Evolutionary conservation across 371 early-diverging fungal genomes (phyloP).

Genomic region (Smittium mucronatum): DNA sequence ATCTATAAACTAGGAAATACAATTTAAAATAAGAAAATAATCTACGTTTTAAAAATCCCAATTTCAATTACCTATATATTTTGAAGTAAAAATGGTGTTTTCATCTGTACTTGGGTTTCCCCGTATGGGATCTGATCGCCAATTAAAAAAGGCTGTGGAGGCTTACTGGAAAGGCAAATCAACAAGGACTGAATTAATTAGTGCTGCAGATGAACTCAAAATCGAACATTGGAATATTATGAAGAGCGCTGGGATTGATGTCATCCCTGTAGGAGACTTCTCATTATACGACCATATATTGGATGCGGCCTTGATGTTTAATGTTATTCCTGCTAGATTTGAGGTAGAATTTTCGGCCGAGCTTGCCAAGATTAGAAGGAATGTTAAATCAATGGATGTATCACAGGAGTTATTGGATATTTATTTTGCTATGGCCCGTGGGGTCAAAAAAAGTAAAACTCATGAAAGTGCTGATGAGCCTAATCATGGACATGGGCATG

Average conservation of each 20-base stretch:
- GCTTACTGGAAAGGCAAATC: constrained; percentile 83
- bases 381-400: neutral
- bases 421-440: constrained; percentile 96
- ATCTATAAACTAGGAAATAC: no score
- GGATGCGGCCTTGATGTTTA: constrained; percentile 66
- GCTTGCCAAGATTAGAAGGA: constrained; percentile 5
- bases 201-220: constrained; percentile 64
- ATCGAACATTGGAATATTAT: constrained; percentile 81
- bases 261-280: constrained; percentile 88
- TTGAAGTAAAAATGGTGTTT: neutral
- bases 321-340: constrained; percentile 65
- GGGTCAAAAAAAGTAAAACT: constrained; percentile 47
- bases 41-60: no score
- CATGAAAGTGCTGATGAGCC: constrained; percentile 30
- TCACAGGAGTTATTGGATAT: constrained; percentile 44
- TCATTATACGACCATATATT: constrained; percentile 92
- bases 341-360: constrained; percentile 29
- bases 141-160: constrained; percentile 36
- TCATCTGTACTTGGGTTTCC: constrained; percentile 34
- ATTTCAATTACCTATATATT: no score
- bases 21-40: no score
- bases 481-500: neutral
- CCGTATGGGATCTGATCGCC: constrained; percentile 35
- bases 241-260: constrained; percentile 56
- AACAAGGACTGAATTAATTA: constrained; percentile 51